Base-by-base conservation (phyloP, 1,284 basidiomycete genomes). In the Fereydounia khargensis region DNA sequence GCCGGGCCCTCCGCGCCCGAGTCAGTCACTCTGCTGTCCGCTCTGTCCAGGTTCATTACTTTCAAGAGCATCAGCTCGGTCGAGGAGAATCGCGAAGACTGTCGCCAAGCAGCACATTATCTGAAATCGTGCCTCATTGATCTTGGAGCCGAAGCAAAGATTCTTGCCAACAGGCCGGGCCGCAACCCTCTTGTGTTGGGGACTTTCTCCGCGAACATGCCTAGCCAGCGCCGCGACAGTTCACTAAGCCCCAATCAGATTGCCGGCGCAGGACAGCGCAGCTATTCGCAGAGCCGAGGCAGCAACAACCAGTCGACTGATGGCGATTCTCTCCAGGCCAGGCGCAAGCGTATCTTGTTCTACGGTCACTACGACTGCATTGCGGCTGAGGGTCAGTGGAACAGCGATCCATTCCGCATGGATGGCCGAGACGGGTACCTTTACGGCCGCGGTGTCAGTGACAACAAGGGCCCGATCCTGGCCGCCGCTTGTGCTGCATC, bases 401-500 rank as follows among this genome's bases (percentile, higher is more conserved):
- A 81, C n/a, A 85, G 86, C 6, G 84, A 88, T 53, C 92, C 94
- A 0, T 98, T 91, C 78, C 81, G 79, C 6, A 78, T 97, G 47
- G 83, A 83, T 0, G 91, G 91, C 1, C 81, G 85, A 9, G 90
- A 96, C 68, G 94, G 94, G 0, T 94, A 91, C 71, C 80, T 97
- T 0, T 96, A 96, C 71, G 94, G 91, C 2, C 85, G 94, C 20
- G 94, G 94, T 1, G 86, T 89, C 3, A 70, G 71, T 19, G 78
- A 73, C 43, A 85, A 92, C 79, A 92, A 97, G 73, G 94, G 94
- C 0, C 94, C 95, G 0, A 87, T 95, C 35, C 81, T 97, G 48
- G 91, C 92, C 1, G 82, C 87, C 6, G 94, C 92, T 0, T 90
- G 86, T 65, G 94, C 94, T 0, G 90, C 86, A 1, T 86, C 89